Evolutionary conservation across 192 early-diverging fungal species (phyloP).

Genomic region (Diversispora epigaea): DNA sequence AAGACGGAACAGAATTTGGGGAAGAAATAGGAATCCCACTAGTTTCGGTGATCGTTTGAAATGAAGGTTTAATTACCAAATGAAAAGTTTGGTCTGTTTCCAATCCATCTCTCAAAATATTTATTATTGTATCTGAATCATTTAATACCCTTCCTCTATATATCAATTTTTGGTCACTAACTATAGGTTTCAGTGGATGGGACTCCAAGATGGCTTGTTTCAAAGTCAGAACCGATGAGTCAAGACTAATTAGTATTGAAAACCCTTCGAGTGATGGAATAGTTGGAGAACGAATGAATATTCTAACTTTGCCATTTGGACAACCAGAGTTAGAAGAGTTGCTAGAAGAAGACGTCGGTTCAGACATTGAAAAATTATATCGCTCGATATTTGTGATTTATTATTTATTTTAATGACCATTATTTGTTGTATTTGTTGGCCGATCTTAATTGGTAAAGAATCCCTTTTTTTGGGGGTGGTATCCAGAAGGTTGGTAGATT

Average conservation of each 20-base stretch:
- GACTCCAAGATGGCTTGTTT: conserved; percentile 24
- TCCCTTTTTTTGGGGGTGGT: too few species aligned
- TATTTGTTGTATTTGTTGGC: too few species aligned
- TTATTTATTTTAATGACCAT: too few species aligned
- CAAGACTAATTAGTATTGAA: conserved; percentile 17
- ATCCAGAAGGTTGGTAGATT: too few species aligned
- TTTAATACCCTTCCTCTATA: conserved; percentile 31
- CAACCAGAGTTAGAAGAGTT: neutral
- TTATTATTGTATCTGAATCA: conserved; percentile 15
- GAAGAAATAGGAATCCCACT: conserved; percentile 2
- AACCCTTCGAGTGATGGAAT: conserved; percentile 18
- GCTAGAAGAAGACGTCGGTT: neutral
- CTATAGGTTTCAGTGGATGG: conserved; percentile 17
- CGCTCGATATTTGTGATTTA: too few species aligned
- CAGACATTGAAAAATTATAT: conserved; percentile 2
- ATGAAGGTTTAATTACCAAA: conserved; percentile 32
- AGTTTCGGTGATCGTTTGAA: conserved; percentile 4
- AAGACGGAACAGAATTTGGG: neutral
- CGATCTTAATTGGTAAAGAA: too few species aligned
- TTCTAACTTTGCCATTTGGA: conserved; percentile 7
- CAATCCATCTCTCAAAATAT: conserved; percentile 17
- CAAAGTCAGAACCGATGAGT: conserved; percentile 25
- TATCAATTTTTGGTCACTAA: conserved; percentile 30
- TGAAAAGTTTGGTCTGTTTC: conserved; percentile 30
- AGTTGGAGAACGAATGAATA: conserved; percentile 33